A percentile compares a stretch with the other conserved stretches of the same genome.
Conservation (phyloP, 1,139 yeast genomes). For the Yamadazyma spencermartinsiae region DNA sequence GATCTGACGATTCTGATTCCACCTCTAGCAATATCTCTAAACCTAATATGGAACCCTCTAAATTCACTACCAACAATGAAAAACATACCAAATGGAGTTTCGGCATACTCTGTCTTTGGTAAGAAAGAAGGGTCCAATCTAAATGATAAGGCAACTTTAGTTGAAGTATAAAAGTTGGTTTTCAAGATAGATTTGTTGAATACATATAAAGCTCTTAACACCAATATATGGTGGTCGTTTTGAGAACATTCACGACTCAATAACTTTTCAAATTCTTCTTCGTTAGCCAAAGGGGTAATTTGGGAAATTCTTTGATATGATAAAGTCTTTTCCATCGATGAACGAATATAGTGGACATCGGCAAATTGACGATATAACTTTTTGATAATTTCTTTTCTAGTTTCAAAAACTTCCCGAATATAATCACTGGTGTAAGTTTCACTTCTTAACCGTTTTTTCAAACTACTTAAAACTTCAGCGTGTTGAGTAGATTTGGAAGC, state of each 20-base stretch:
- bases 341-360: constrained; percentile 78
- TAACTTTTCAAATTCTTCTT: constrained; percentile 70
- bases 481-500: constrained; percentile 59
- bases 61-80: constrained; percentile 95
- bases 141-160: constrained; percentile 93
- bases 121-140: constrained; percentile 84
- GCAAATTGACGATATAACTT: constrained; percentile 92
- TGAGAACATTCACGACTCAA: constrained; percentile 75
- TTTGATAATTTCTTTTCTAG: constrained; percentile 71
- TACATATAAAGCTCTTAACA: constrained; percentile 75
- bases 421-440: constrained; percentile 90
- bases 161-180: constrained; percentile 91
- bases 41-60: constrained; percentile 95
- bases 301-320: constrained; percentile 85
- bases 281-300: constrained; percentile 72
- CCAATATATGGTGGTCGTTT: constrained; percentile 76
- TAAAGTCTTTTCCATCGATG: constrained; percentile 75
- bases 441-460: constrained; percentile 87
- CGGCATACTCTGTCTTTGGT: constrained; percentile 86
- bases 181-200: constrained; percentile 88
- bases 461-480: constrained; percentile 72
- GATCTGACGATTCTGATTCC: constrained; percentile 95
- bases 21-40: constrained; percentile 97
- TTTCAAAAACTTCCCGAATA: constrained; percentile 74
- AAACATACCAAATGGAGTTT: constrained; percentile 91